Conservation (phyloP, 805 yeast species). For the Lipomyces anomalus region DNA sequence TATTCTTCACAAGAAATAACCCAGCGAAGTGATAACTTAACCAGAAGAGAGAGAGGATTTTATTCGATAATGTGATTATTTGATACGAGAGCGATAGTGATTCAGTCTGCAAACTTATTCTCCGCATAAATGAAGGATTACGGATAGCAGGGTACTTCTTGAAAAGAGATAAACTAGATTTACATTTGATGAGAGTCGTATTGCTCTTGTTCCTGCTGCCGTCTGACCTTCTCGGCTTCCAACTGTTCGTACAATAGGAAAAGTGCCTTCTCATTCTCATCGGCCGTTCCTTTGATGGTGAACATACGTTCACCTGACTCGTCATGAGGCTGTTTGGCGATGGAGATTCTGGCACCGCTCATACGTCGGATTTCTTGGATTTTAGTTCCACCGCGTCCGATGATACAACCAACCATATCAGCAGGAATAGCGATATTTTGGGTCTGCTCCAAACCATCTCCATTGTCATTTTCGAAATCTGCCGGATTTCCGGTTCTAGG, state of each 20-base stretch:
- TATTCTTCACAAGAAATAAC: too few relatives aligned
- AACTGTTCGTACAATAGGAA: conserved; percentile 49
- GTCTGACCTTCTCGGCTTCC: conserved; percentile 50
- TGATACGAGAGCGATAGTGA: too few relatives aligned
- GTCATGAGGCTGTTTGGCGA: conserved; percentile 59
- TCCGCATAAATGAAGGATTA: too few relatives aligned
- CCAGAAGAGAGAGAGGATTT: too few relatives aligned
- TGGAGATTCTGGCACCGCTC: conserved; percentile 72
- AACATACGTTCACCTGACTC: conserved; percentile 61
- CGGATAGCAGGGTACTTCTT: too few relatives aligned
- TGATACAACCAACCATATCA: conserved; percentile 81
- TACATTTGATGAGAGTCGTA: not conserved
- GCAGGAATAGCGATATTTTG: conserved; percentile 51
- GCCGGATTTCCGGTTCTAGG: conserved; percentile 21
- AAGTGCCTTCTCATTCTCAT: conserved; percentile 54
- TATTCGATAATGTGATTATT: too few relatives aligned
- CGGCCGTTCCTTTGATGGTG: conserved; percentile 58
- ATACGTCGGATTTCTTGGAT: conserved; percentile 78
- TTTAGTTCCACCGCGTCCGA: conserved; percentile 79
- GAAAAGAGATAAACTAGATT: too few relatives aligned
- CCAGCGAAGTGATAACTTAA: too few relatives aligned
- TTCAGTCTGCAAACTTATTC: too few relatives aligned
- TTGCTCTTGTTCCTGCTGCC: conserved; percentile 23
- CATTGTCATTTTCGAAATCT: conserved; percentile 7
- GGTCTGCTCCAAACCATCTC: conserved; percentile 27